Conservation (phyloP, 768 basidiomycete species). For the Tylopilus plumbeoviolaceoides region DNA sequence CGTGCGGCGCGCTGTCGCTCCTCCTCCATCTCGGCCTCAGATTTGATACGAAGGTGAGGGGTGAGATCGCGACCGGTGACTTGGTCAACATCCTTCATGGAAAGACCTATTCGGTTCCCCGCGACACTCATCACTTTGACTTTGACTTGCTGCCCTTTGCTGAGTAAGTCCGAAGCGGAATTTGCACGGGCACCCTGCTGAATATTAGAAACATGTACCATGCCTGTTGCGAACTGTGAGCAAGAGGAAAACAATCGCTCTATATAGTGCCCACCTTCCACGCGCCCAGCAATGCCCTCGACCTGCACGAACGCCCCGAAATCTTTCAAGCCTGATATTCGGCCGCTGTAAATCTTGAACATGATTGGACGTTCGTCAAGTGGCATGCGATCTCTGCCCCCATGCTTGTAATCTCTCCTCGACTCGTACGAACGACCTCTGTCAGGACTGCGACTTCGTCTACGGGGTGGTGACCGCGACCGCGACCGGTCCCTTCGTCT, state of each 20-base stretch:
- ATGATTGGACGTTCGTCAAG: conserved; percentile 82
- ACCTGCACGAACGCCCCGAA: conserved; percentile 94
- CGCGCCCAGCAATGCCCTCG: conserved; percentile 81
- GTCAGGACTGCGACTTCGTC: conserved; percentile 56
- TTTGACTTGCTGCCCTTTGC: conserved; percentile 81
- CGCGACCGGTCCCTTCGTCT: conserved; percentile 48
- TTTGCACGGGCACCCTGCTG: conserved; percentile 82
- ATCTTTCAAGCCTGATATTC: conserved; percentile 82
- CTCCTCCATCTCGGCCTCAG: conserved; percentile 90
- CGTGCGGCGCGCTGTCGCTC: conserved; percentile 60
- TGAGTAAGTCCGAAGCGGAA: conserved; percentile 82
- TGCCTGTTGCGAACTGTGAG: conserved; percentile 50
- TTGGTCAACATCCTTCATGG: conserved; percentile 99
- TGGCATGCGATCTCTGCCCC: conserved; percentile 31
- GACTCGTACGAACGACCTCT: conserved; percentile 49
- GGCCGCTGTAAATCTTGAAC: conserved; percentile 93
- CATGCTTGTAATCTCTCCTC: conserved; percentile 39
- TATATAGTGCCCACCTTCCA: conserved; percentile 67
- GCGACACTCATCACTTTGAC: conserved; percentile 96
- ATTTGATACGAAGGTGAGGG: conserved; percentile 91
- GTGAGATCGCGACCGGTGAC: conserved; percentile 84
- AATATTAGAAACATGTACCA: conserved; percentile 96
- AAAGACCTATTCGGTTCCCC: conserved; percentile 75
- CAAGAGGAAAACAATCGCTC: neutral
- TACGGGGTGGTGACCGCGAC: conserved; percentile 44